These are phyloP conservation scores for Cymbidium sinense DNA, from an alignment of 106 monocot species.

Conservation along the genomic window DNA sequence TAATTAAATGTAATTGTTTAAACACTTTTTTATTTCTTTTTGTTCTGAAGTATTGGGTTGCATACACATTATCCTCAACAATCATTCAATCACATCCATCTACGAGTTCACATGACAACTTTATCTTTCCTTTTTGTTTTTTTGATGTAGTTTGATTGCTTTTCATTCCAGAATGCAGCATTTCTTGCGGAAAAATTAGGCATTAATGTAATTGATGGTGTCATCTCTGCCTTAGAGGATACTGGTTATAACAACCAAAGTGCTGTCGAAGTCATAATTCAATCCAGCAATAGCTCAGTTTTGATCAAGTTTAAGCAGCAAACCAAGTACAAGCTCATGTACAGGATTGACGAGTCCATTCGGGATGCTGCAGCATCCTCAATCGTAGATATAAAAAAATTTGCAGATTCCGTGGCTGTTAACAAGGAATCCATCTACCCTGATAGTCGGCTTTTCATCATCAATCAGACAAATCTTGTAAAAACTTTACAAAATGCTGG, in stretches of 20 bases:
- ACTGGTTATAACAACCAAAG: slow-evolving; percentile 45
- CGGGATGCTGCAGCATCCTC: slow-evolving; percentile 32
- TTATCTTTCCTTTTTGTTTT: not conserved
- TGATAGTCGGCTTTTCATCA: slow-evolving; percentile 13
- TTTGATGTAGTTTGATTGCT: not conserved
- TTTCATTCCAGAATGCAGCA: slow-evolving; percentile 45
- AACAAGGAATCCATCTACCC: slow-evolving; percentile 50
- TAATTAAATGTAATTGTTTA: too few species aligned
- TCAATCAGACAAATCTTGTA: slow-evolving; percentile 25
- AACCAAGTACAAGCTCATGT: slow-evolving; percentile 58
- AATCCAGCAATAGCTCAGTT: slow-evolving; percentile 58
- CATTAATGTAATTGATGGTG: slow-evolving; percentile 27
- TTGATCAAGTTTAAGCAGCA: slow-evolving; percentile 42
- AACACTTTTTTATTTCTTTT: too few species aligned
- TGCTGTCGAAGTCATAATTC: slow-evolving; percentile 41
- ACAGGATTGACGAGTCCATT: slow-evolving; percentile 49
- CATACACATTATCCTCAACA: not conserved
- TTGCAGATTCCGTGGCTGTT: slow-evolving; percentile 60
- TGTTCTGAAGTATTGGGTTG: too few species aligned
- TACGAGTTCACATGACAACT: not conserved
- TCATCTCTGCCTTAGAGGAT: slow-evolving; percentile 33
- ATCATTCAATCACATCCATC: not conserved
- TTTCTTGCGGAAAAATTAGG: slow-evolving; percentile 44
- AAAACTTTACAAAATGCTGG: slow-evolving; percentile 33
- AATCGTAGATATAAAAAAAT: slow-evolving; percentile 42